Percentiles rank a stretch among this genome's conserved stretches.
These are phyloP conservation scores for Candida corydali DNA, from an alignment of 805 yeast genomes.

Conservation along the genomic window DNA sequence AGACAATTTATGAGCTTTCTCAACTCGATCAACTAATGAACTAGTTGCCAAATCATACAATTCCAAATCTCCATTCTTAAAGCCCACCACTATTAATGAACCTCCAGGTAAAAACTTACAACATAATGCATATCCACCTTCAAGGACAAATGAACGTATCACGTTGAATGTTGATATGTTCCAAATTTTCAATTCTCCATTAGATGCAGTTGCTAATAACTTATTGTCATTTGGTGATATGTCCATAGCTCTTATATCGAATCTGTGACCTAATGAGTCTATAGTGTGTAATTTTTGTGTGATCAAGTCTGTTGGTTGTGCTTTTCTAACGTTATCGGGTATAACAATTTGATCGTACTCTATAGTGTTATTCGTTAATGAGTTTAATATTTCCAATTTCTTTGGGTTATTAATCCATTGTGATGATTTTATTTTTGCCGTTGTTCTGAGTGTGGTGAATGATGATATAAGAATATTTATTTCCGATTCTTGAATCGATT, in stretches of 20 bases:
- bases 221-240: slow-evolving; percentile 81
- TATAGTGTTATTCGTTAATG: slow-evolving; percentile 70
- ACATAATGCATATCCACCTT: slow-evolving; percentile 81
- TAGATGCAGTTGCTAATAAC: slow-evolving; percentile 83
- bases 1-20: slow-evolving; percentile 56
- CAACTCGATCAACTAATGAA: slow-evolving; percentile 61
- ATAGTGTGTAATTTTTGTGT: slow-evolving; percentile 52
- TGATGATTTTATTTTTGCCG: slow-evolving; percentile 59
- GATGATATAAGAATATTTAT: slow-evolving; percentile 63
- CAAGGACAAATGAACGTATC: slow-evolving; percentile 67
- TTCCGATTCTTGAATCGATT: slow-evolving; percentile 39
- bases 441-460: slow-evolving; percentile 61
- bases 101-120: slow-evolving; percentile 90
- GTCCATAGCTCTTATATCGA: slow-evolving; percentile 81
- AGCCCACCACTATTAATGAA: slow-evolving; percentile 78
- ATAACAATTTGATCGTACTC: slow-evolving; percentile 59
- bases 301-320: slow-evolving; percentile 36
- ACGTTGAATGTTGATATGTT: slow-evolving; percentile 70
- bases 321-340: slow-evolving; percentile 55
- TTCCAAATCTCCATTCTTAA: slow-evolving; percentile 80
- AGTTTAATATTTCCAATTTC: slow-evolving; percentile 56
- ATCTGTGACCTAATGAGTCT: slow-evolving; percentile 82
- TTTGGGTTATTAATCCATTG: slow-evolving; percentile 55
- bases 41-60: slow-evolving; percentile 85
- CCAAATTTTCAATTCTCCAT: slow-evolving; percentile 88